These are phyloP conservation scores for Skeletonema marinoi DNA, from an alignment of 108 stramenopile genomes.

Conservation along the genomic window DNA sequence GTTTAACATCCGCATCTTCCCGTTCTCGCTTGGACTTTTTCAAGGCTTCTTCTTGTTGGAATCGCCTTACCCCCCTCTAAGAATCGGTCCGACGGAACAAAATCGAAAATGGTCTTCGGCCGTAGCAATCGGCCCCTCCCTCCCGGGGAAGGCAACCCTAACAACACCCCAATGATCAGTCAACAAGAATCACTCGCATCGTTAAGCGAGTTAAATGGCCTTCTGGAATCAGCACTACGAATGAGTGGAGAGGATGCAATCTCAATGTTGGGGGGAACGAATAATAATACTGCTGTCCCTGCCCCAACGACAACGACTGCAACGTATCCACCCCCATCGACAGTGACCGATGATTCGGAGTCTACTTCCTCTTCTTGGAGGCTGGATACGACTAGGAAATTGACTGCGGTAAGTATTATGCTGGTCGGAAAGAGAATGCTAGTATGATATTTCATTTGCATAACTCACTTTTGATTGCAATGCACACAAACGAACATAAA, in stretches of 20 bases:
- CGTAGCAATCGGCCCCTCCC: neutral
- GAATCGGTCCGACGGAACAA: too few relatives aligned
- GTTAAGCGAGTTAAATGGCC: conserved; percentile 33
- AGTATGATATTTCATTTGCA: neutral
- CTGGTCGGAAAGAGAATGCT: neutral
- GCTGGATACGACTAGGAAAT: conserved; percentile 36
- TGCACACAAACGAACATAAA: neutral
- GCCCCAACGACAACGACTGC: neutral
- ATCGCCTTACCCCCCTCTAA: too few relatives aligned
- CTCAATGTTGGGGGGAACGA: neutral
- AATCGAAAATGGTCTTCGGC: neutral
- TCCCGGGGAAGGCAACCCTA: neutral
- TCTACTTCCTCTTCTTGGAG: conserved; percentile 23
- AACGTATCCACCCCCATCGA: neutral
- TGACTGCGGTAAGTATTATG: conserved; percentile 34
- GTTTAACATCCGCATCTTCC: conserved; percentile 73
- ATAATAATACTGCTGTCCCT: neutral
- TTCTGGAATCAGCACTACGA: conserved; percentile 39
- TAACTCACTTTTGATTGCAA: neutral
- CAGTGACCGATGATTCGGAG: neutral
- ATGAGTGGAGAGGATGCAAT: conserved; percentile 19
- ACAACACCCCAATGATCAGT: neutral
- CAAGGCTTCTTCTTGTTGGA: conserved; percentile 54
- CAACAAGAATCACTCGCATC: conserved; percentile 4
- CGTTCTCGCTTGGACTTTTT: conserved; percentile 31